A percentile compares a stretch with the other conserved stretches of the same genome.
Conservation (phyloP, 2,329 filamentous ascomycete species). For the Aureobasidium musti region DNA sequence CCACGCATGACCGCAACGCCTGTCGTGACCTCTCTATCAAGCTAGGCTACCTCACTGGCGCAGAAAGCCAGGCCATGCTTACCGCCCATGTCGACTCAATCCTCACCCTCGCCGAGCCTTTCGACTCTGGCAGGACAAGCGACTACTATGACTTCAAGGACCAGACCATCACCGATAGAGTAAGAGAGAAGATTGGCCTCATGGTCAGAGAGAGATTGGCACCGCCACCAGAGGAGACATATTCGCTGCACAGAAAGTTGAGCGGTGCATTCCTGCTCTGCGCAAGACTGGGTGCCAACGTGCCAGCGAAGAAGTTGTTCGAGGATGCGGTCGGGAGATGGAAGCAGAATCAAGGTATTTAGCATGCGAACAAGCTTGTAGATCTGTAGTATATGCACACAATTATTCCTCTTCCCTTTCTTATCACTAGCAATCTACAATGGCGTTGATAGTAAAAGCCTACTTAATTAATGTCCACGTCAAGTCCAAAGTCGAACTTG, state of each 20-base stretch:
- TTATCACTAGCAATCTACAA: no score
- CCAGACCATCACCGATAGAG: slow-evolving; percentile 95
- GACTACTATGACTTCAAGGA: slow-evolving; percentile 88
- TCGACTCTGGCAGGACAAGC: slow-evolving; percentile 64
- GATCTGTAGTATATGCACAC: neutral
- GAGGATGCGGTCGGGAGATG: slow-evolving; percentile 51
- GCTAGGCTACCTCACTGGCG: slow-evolving; percentile 89
- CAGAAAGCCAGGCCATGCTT: slow-evolving; percentile 82
- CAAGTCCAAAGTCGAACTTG: no score
- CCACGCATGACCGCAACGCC: slow-evolving; percentile 63
- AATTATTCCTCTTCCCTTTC: neutral
- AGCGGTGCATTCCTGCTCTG: slow-evolving; percentile 94
- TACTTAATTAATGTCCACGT: no score
- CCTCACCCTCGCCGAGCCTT: slow-evolving; percentile 88
- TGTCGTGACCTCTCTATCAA: slow-evolving; percentile 70
- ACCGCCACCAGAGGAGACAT: slow-evolving; percentile 96
- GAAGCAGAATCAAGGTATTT: neutral
- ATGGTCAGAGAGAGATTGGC: slow-evolving; percentile 89
- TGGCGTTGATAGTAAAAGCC: no score
- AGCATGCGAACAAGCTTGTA: neutral
- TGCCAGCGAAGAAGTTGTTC: slow-evolving; percentile 81
- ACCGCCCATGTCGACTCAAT: slow-evolving; percentile 88
- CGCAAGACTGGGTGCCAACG: slow-evolving; percentile 78
- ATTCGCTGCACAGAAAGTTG: slow-evolving; percentile 90
- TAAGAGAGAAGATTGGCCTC: slow-evolving; percentile 81